Conservation (phyloP, 2,329 filamentous ascomycete genomes). For the Talaromyces sp. region DNA sequence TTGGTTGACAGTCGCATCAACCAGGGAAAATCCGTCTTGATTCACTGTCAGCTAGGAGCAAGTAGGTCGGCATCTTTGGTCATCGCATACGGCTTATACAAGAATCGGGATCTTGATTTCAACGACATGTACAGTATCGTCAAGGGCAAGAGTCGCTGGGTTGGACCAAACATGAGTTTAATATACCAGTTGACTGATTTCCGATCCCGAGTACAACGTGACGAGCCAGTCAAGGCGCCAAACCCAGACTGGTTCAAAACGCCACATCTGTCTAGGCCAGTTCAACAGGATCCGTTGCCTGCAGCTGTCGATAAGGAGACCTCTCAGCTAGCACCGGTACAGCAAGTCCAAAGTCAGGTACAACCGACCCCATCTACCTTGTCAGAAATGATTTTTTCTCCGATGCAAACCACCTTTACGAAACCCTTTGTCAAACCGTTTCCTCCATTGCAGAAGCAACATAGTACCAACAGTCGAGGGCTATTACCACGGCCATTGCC, state of each 20-base stretch:
- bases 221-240: slow-evolving; percentile 30
- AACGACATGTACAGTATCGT: slow-evolving; percentile 64
- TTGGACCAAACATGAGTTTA: slow-evolving; percentile 66
- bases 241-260: slow-evolving; percentile 37
- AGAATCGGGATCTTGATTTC: slow-evolving; percentile 59
- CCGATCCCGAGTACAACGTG: slow-evolving; percentile 42
- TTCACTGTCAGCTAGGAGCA: slow-evolving; percentile 64
- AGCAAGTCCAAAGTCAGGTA: background rate
- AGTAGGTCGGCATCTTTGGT: slow-evolving; percentile 64
- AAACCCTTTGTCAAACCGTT: slow-evolving; percentile 24
- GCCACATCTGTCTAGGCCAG: slow-evolving; percentile 25
- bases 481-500: slow-evolving; percentile 38
- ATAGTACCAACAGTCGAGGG: slow-evolving; percentile 28
- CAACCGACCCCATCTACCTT: background rate
- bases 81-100: slow-evolving; percentile 64
- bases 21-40: slow-evolving; percentile 58
- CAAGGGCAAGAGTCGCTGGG: slow-evolving; percentile 64
- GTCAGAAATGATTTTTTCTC: slow-evolving; percentile 9
- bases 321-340: background rate
- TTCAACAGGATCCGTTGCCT: background rate
- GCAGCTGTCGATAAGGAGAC: background rate
- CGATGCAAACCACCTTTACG: slow-evolving; percentile 4
- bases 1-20: slow-evolving; percentile 59
- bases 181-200: slow-evolving; percentile 68
- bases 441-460: slow-evolving; percentile 18